A percentile compares a stretch with the other conserved stretches of the same genome.
Conservation (phyloP, 225 moss, liverwort and hornwort species). For the Ulota crispa region DNA sequence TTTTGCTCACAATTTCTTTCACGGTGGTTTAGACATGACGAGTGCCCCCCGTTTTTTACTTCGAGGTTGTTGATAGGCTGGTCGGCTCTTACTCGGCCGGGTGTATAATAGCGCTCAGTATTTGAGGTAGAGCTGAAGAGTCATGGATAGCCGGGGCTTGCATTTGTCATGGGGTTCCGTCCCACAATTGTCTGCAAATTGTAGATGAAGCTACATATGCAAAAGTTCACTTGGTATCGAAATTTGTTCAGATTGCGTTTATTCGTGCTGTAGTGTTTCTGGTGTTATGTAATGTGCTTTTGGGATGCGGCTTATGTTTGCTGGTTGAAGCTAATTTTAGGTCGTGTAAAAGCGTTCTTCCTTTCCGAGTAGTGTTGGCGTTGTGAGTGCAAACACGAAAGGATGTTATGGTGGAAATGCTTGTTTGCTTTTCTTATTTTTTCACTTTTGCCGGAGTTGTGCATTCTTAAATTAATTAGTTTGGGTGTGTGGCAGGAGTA, state of each 20-base stretch:
- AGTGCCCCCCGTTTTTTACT: constrained; percentile 49
- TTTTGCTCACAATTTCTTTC: constrained; percentile 79
- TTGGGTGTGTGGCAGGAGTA: too few species aligned
- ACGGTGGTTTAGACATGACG: constrained; percentile 60
- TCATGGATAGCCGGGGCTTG: constrained; percentile 32
- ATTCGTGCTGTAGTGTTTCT: neutral
- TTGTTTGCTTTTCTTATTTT: too few species aligned
- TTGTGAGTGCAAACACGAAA: too few species aligned
- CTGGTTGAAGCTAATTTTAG: too few species aligned
- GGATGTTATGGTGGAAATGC: too few species aligned
- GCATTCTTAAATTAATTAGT: too few species aligned
- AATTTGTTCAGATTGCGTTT: constrained; percentile 21
- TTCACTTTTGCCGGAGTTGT: too few species aligned
- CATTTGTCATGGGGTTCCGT: constrained; percentile 37
- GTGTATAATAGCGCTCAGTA: constrained; percentile 84
- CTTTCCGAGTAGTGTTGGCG: too few species aligned
- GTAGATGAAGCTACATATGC: constrained; percentile 58
- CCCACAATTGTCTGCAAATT: constrained; percentile 36
- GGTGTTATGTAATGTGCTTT: too few species aligned
- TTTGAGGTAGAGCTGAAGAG: constrained; percentile 28
- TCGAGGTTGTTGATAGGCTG: constrained; percentile 69
- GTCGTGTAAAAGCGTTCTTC: too few species aligned
- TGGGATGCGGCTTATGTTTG: too few species aligned
- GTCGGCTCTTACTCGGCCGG: constrained; percentile 91
- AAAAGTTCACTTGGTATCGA: constrained; percentile 47